Conservation (phyloP, 1,139 yeast genomes). For the Saccharomyces uvarum region DNA sequence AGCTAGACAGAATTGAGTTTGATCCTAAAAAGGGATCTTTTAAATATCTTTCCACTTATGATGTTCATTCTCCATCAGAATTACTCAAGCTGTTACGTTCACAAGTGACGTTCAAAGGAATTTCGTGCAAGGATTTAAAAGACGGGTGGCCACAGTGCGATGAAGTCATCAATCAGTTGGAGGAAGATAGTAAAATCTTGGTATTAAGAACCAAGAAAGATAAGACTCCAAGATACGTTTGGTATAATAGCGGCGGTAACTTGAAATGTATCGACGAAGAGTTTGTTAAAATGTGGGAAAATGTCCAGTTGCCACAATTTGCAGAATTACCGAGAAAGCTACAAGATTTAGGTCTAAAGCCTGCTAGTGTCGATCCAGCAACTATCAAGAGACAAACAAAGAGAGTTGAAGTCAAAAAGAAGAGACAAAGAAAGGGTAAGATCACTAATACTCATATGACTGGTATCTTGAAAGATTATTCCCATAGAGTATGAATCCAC, state of each 20-base stretch:
- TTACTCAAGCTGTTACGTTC: slow-evolving; percentile 64
- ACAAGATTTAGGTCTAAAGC: slow-evolving; percentile 80
- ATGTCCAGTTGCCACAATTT: slow-evolving; percentile 69
- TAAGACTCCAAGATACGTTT: slow-evolving; percentile 78
- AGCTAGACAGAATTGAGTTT: slow-evolving; percentile 65
- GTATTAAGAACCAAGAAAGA: slow-evolving; percentile 89
- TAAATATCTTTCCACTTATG: slow-evolving; percentile 82
- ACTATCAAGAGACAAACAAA: slow-evolving; percentile 61
- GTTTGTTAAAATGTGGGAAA: slow-evolving; percentile 73
- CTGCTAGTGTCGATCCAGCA: slow-evolving; percentile 96
- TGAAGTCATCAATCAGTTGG: slow-evolving; percentile 68
- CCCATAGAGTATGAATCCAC: slow-evolving; percentile 24
- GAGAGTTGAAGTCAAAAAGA: slow-evolving; percentile 50
- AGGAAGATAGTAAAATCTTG: slow-evolving; percentile 64
- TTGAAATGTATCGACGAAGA: slow-evolving; percentile 75
- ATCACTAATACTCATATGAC: slow-evolving; percentile 94
- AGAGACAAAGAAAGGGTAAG: slow-evolving; percentile 87
- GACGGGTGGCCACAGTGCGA: slow-evolving; percentile 98
- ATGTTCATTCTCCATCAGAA: slow-evolving; percentile 75
- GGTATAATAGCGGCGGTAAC: slow-evolving; percentile 80
- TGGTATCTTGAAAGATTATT: slow-evolving; percentile 85
- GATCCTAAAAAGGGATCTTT: slow-evolving; percentile 55
- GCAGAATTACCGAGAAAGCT: slow-evolving; percentile 73
- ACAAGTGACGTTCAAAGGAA: slow-evolving; percentile 84
- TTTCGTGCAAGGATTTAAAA: slow-evolving; percentile 76